Evolutionary conservation across 352 stramenopile species (phyloP).

Genomic region (Aphanomyces invadans): DNA sequence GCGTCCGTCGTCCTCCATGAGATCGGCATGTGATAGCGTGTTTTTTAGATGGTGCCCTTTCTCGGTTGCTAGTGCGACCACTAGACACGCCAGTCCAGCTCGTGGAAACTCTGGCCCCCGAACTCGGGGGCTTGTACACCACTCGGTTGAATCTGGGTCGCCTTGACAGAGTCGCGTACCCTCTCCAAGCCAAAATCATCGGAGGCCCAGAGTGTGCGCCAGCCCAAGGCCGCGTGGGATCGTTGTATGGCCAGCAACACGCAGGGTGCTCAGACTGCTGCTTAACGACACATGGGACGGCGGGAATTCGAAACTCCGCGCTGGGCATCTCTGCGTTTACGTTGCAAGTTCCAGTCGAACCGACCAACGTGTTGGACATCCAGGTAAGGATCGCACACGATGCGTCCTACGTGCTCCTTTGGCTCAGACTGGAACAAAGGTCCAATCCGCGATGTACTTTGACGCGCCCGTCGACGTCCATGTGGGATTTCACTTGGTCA

Average conservation of each 20-base stretch:
- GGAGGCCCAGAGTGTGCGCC: conserved; percentile 51
- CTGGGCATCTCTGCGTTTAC: conserved; percentile 37
- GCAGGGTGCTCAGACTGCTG: conserved; percentile 60
- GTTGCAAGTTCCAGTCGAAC: conserved; percentile 29
- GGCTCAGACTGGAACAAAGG: no score
- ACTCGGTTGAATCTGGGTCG: conserved; percentile 34
- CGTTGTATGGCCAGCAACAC: conserved; percentile 40
- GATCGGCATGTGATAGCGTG: background rate
- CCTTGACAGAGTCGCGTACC: conserved; percentile 36
- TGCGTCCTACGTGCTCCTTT: no score
- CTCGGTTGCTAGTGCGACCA: background rate
- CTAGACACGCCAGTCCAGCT: conserved; percentile 29
- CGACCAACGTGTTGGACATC: conserved; percentile 8
- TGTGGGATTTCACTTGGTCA: conserved; percentile 63
- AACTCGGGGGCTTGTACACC: conserved; percentile 32
- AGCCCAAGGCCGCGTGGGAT: conserved; percentile 40
- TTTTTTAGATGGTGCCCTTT: background rate
- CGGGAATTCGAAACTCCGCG: conserved; percentile 5
- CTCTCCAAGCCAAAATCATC: conserved; percentile 57
- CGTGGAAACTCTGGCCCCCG: conserved; percentile 30
- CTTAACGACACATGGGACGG: conserved; percentile 33
- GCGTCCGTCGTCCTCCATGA: background rate
- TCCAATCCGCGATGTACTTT: conserved; percentile 42
- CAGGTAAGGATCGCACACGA: no score
- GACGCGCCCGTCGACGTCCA: conserved; percentile 59